These are phyloP conservation scores for Volvariella surrecta DNA, from an alignment of 1,284 basidiomycete species.

Conservation along the genomic window DNA sequence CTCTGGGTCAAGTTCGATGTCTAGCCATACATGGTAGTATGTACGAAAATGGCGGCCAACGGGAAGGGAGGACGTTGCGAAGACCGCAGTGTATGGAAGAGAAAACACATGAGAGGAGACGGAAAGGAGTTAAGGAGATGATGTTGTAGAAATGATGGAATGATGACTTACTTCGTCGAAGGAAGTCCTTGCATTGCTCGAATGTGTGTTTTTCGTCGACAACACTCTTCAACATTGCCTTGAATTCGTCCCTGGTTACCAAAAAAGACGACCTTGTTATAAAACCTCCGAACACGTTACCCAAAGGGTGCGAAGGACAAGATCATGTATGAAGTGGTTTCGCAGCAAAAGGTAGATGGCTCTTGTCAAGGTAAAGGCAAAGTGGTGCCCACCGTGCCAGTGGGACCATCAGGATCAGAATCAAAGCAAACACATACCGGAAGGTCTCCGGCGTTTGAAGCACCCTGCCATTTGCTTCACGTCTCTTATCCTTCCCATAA, in stretches of 20 bases:
- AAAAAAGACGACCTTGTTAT: neutral
- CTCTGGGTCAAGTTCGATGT: constrained; percentile 80
- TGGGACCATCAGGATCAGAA: neutral
- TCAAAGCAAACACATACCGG: constrained; percentile 34
- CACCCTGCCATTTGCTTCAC: constrained; percentile 66
- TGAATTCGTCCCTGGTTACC: constrained; percentile 62
- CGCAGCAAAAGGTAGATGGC: too few relatives aligned
- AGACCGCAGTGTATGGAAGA: neutral
- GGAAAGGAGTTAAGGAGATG: constrained; percentile 8
- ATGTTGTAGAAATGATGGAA: neutral
- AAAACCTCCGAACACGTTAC: constrained; percentile 1
- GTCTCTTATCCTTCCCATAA: constrained; percentile 58
- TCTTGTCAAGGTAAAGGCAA: neutral
- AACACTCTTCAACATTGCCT: constrained; percentile 73
- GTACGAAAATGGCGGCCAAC: too few relatives aligned
- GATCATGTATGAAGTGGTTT: too few relatives aligned
- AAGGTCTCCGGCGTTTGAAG: constrained; percentile 62
- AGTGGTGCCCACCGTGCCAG: neutral
- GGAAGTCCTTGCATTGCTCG: constrained; percentile 71
- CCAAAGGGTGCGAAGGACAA: too few relatives aligned
- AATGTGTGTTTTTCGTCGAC: constrained; percentile 58
- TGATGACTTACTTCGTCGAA: constrained; percentile 31
- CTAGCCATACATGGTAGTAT: constrained; percentile 26
- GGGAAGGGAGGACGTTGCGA: too few relatives aligned
- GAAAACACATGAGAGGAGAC: constrained; percentile 11